These are phyloP conservation scores for Linnemannia hyalina DNA, from an alignment of 192 early-diverging fungal species.

Conservation along the genomic window DNA sequence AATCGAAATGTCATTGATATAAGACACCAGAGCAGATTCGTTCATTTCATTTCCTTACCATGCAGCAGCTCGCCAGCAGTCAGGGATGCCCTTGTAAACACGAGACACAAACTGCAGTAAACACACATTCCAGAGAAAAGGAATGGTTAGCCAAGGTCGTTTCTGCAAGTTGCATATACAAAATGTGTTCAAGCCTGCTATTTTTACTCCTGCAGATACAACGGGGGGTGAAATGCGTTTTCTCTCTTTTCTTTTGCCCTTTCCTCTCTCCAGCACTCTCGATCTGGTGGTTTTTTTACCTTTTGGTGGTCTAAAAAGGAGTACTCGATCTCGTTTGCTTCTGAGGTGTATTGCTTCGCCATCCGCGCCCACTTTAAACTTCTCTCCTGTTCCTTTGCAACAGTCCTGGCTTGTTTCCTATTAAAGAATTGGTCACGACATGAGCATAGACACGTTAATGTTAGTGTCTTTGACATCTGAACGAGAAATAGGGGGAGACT, in stretches of 20 bases:
- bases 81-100: slow-evolving; percentile 71
- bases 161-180: not conserved
- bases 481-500: not conserved
- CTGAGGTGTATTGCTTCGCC: slow-evolving; percentile 32
- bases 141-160: not conserved
- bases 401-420: slow-evolving; percentile 21
- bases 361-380: slow-evolving; percentile 27
- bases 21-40: not conserved
- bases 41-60: slow-evolving; percentile 53
- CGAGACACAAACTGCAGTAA: slow-evolving; percentile 58
- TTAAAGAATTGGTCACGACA: not conserved
- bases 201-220: not conserved
- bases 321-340: slow-evolving; percentile 39
- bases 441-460: not conserved
- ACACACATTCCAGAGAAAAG: slow-evolving; percentile 10
- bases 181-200: not conserved
- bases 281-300: slow-evolving; percentile 28
- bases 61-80: slow-evolving; percentile 68
- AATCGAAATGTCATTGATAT: not conserved
- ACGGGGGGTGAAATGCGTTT: not conserved
- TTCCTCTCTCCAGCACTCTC: not conserved
- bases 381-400: slow-evolving; percentile 41
- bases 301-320: slow-evolving; percentile 31
- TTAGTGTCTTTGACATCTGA: not conserved
- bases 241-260: not conserved